Conservation (phyloP, 495 filamentous ascomycete genomes). For the Talaromyces proteolyticus region DNA sequence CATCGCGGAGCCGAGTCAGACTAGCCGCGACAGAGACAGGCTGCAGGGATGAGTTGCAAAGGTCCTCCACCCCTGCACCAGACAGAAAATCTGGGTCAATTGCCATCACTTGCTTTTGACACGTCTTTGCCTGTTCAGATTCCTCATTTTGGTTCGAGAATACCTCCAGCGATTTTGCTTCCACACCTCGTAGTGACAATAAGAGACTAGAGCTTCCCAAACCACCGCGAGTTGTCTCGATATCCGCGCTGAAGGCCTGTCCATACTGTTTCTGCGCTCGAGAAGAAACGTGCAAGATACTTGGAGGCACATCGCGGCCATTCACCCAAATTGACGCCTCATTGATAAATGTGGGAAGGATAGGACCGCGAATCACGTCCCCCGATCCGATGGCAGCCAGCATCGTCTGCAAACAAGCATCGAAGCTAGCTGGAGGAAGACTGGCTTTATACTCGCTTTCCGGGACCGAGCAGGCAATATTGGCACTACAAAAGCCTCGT, state of each 20-base stretch:
- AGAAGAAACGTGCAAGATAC: too few species aligned
- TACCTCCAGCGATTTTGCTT: neutral
- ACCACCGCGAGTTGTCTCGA: too few species aligned
- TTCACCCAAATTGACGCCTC: neutral
- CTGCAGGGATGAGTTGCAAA: neutral
- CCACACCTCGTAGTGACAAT: too few species aligned
- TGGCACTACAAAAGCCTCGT: neutral
- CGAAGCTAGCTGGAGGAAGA: neutral
- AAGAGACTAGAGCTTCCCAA: too few species aligned
- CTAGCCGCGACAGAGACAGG: neutral
- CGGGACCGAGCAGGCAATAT: too few species aligned
- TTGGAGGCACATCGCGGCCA: too few species aligned
- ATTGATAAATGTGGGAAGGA: neutral
- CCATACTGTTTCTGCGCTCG: too few species aligned
- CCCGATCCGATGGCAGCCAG: neutral
- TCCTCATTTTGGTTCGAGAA: neutral
- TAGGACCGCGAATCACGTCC: neutral
- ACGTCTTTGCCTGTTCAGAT: neutral
- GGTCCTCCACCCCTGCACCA: neutral
- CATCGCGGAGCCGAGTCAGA: neutral
- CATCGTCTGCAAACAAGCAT: neutral
- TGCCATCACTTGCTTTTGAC: slow-evolving; percentile 1
- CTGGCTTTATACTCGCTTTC: neutral
- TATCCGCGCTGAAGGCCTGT: neutral
- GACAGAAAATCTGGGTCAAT: slow-evolving; percentile 3